Evolutionary conservation across 169 alveolate species (phyloP).

Genomic region (Babesia ovis): DNA sequence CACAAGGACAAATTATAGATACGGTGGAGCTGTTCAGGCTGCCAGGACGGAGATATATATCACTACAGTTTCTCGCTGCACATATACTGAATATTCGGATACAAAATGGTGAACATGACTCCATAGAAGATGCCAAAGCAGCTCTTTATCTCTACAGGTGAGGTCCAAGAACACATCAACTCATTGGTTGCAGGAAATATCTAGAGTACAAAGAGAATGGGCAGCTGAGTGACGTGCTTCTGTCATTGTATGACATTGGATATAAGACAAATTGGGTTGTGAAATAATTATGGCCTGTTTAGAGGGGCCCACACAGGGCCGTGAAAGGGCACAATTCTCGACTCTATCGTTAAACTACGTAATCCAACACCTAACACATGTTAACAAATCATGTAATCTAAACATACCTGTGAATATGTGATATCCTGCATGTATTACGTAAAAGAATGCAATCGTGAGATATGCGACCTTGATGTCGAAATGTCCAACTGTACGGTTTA

Average conservation of each 20-base stretch:
- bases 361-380: constrained; percentile 6
- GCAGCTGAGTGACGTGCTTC: constrained; percentile 36
- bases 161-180: neutral
- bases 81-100: constrained; percentile 68
- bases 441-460: constrained; percentile 14
- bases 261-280: constrained; percentile 71
- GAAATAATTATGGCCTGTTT: neutral
- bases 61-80: constrained; percentile 78
- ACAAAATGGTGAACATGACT: constrained; percentile 78
- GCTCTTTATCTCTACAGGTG: constrained; percentile 76
- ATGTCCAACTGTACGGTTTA: constrained; percentile 6
- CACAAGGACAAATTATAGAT: constrained; percentile 73
- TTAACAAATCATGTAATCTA: neutral
- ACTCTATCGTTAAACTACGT: neutral
- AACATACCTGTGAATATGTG: constrained; percentile 25
- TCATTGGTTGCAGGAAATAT: constrained; percentile 42
- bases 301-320: constrained; percentile 6
- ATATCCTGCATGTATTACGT: constrained; percentile 19
- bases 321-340: neutral
- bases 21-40: constrained; percentile 79
- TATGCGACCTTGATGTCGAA: neutral
- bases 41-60: constrained; percentile 76
- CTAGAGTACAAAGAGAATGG: constrained; percentile 43
- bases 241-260: constrained; percentile 67
- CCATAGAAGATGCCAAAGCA: constrained; percentile 81